These are phyloP conservation scores for Diospyros lotus DNA, from an alignment of 148 eudicot genomes.

Conservation along the genomic window DNA sequence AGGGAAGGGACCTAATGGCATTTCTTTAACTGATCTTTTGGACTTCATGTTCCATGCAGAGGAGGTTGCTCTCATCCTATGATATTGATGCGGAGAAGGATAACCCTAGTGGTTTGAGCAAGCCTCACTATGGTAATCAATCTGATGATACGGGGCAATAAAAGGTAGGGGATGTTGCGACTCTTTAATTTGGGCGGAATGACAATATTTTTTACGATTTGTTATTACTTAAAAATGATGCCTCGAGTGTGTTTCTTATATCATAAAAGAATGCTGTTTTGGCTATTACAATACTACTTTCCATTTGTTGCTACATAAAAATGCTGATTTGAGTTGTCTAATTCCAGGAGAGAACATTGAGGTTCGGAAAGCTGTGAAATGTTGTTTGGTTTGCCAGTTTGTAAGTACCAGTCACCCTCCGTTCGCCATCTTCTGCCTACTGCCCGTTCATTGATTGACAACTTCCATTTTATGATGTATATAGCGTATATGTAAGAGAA, in stretches of 20 bases:
- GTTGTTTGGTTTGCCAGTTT: background rate
- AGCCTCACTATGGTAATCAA: slow-evolving; percentile 15
- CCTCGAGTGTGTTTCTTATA: too few relatives aligned
- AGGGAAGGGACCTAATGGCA: background rate
- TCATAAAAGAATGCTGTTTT: too few relatives aligned
- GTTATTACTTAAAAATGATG: background rate
- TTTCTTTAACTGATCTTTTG: background rate
- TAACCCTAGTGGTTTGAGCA: slow-evolving; percentile 11
- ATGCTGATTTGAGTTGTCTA: background rate
- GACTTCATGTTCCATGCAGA: slow-evolving; percentile 21
- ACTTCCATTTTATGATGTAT: background rate
- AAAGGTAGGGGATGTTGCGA: background rate
- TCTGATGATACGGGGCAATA: slow-evolving; percentile 15
- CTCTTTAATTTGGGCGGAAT: background rate
- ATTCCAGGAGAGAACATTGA: background rate
- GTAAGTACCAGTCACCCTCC: background rate
- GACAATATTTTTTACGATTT: background rate
- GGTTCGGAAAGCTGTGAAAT: background rate
- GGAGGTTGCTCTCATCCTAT: slow-evolving; percentile 43
- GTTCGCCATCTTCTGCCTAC: background rate
- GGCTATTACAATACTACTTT: background rate
- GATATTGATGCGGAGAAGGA: slow-evolving; percentile 32
- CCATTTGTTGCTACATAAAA: background rate
- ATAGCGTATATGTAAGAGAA: background rate
- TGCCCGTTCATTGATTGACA: background rate